Conservation (phyloP, 2,329 filamentous ascomycete species). For the Microcyclosporella mali region DNA sequence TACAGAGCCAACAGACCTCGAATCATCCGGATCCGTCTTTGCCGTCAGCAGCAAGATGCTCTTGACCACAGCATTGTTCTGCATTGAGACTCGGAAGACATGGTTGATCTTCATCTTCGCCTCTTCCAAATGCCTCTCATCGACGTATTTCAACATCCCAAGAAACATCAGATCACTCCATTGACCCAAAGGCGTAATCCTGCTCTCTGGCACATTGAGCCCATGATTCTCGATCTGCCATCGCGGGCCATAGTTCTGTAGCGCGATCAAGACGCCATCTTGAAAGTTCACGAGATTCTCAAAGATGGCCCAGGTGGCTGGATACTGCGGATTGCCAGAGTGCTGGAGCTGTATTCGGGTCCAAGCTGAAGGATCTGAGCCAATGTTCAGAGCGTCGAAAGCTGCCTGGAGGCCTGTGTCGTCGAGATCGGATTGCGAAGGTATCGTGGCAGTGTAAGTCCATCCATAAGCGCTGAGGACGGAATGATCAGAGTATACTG, state of each 20-base stretch:
- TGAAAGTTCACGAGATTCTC: neutral
- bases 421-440: no score
- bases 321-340: neutral
- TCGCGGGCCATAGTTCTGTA: neutral
- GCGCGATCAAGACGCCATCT: conserved; percentile 1
- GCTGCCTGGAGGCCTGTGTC: no score
- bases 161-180: conserved; percentile 3
- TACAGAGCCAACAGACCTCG: neutral
- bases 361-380: no score
- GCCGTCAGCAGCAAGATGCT: neutral
- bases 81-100: neutral
- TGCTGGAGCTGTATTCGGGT: no score
- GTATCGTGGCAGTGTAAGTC: no score
- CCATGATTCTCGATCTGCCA: neutral
- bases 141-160: neutral
- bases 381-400: no score
- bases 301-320: neutral
- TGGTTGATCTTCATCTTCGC: neutral
- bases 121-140: neutral
- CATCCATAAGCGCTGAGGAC: no score
- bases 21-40: neutral
- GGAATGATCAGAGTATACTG: no score
- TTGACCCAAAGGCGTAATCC: neutral
- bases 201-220: neutral
- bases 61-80: neutral